Percentiles rank a stretch among this genome's conserved stretches.
Conservation (phyloP, 2,329 filamentous ascomycete genomes). For the Monosporascus ibericus region DNA sequence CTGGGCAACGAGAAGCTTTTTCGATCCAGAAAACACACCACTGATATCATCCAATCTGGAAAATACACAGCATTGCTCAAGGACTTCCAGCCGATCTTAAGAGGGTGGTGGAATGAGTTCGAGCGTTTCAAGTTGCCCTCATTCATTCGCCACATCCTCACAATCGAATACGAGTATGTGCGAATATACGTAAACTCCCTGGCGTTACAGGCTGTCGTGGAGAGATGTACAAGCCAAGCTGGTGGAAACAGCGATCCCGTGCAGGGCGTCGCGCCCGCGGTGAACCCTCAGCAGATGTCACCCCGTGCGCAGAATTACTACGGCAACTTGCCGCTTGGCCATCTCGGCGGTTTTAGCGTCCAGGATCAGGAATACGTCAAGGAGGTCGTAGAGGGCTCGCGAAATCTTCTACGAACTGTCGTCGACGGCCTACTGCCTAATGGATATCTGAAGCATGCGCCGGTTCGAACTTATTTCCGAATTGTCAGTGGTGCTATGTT, state of each 20-base stretch:
- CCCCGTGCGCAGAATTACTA: conserved; percentile 61
- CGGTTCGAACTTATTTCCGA: conserved; percentile 78
- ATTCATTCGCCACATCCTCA: conserved; percentile 69
- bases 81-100: conserved; percentile 72
- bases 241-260: conserved; percentile 35
- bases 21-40: conserved; percentile 78
- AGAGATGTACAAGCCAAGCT: conserved; percentile 78
- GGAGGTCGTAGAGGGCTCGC: conserved; percentile 71
- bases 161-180: conserved; percentile 93
- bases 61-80: conserved; percentile 76
- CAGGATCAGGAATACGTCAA: conserved; percentile 68
- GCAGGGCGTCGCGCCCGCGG: conserved; percentile 29
- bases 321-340: conserved; percentile 57
- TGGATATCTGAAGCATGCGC: conserved; percentile 74
- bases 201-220: conserved; percentile 88
- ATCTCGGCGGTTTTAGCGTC: conserved; percentile 56
- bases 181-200: conserved; percentile 93
- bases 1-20: conserved; percentile 85
- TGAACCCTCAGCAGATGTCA: conserved; percentile 40
- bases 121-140: conserved; percentile 66
- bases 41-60: conserved; percentile 79
- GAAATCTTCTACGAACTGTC: conserved; percentile 70
- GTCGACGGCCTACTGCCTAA: conserved; percentile 69
- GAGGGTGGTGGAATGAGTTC: conserved; percentile 75
- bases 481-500: conserved; percentile 85